phyloP scores from a whole-genome alignment of 1,139 yeast species.

The Keqinozyma sinolaborantium region DNA sequence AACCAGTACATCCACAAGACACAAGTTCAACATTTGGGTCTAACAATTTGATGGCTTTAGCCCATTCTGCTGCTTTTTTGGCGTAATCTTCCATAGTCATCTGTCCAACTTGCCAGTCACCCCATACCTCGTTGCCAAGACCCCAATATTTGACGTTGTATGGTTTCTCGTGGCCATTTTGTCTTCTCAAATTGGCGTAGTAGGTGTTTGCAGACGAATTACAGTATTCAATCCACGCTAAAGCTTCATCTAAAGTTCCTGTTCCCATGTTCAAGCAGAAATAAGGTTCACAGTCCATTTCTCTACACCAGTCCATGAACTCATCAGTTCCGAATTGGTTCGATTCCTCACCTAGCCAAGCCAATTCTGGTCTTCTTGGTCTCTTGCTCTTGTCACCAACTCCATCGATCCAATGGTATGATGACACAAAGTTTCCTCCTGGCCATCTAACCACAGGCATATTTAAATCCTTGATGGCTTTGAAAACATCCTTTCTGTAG shows the following conservation, averaged over 20 bases:
- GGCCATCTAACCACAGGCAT: constrained; percentile 32
- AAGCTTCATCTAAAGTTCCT: constrained; percentile 29
- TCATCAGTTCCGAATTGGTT: constrained; percentile 30
- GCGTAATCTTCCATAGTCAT: constrained; percentile 22
- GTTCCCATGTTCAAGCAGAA: constrained; percentile 31
- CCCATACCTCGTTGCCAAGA: constrained; percentile 32
- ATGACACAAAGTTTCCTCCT: constrained; percentile 29
- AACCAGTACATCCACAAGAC: constrained; percentile 25
- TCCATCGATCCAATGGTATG: constrained; percentile 30
- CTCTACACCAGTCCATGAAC: constrained; percentile 27
- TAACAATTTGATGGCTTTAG: constrained; percentile 25
- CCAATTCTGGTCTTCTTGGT: constrained; percentile 27
- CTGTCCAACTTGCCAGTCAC: constrained; percentile 32
- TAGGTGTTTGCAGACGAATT: constrained; percentile 24
- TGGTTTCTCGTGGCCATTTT: constrained; percentile 27
- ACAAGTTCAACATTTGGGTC: constrained; percentile 21
- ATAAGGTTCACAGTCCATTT: constrained; percentile 23
- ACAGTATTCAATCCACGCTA: constrained; percentile 30
- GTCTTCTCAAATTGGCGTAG: constrained; percentile 20
- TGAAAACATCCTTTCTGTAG: constrained; percentile 21
- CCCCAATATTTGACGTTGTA: constrained; percentile 32
- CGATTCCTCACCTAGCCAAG: constrained; percentile 26
- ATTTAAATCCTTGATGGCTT: constrained; percentile 22
- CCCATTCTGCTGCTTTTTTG: constrained; percentile 26
- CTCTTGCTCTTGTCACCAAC: constrained; percentile 24